phyloP scores from a whole-genome alignment of 768 basidiomycete genomes.

The Leucogyrophana mollusca region DNA sequence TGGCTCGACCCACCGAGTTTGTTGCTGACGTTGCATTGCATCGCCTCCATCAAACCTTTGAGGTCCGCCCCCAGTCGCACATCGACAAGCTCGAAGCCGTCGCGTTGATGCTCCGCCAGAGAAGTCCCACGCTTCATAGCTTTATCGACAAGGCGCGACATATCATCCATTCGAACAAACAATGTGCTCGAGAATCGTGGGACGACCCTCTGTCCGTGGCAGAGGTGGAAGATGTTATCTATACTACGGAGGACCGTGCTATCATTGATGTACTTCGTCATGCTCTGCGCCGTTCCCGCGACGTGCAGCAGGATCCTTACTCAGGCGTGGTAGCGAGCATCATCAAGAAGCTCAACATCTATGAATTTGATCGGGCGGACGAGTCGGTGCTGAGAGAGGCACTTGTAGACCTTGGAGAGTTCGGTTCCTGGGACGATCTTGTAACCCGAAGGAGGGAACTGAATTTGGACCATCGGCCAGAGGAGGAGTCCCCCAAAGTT shows the following conservation, averaged over 20 bases:
- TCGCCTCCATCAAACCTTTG: slow-evolving; percentile 48
- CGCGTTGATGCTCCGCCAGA: slow-evolving; percentile 42
- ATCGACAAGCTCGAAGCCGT: slow-evolving; percentile 51
- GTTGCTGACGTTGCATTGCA: slow-evolving; percentile 47
- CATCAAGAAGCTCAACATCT: slow-evolving; percentile 51
- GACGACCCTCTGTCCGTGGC: slow-evolving; percentile 26
- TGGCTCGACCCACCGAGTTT: slow-evolving; percentile 53
- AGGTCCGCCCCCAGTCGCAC: slow-evolving; percentile 61
- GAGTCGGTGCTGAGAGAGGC: slow-evolving; percentile 41
- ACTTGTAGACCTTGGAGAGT: slow-evolving; percentile 68
- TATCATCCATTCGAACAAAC: slow-evolving; percentile 37
- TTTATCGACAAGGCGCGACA: slow-evolving; percentile 52
- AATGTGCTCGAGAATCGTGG: slow-evolving; percentile 28
- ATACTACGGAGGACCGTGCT: slow-evolving; percentile 50
- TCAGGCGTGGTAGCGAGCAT: slow-evolving; percentile 49
- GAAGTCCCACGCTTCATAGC: slow-evolving; percentile 37
- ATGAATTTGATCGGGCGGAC: slow-evolving; percentile 22
- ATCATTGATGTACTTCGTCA: slow-evolving; percentile 61
- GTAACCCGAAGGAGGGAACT: slow-evolving; percentile 39
- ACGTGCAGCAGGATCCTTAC: slow-evolving; percentile 66
- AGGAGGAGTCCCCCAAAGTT: slow-evolving; percentile 29
- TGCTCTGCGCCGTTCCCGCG: slow-evolving; percentile 46
- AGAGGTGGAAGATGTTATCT: slow-evolving; percentile 29
- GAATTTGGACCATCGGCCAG: slow-evolving; percentile 18
- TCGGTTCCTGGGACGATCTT: slow-evolving; percentile 81